Percentiles rank a stretch among this genome's conserved stretches.
Evolutionary conservation across 345 rosid species (phyloP).

Genomic region (Eucalyptus sp.): DNA sequence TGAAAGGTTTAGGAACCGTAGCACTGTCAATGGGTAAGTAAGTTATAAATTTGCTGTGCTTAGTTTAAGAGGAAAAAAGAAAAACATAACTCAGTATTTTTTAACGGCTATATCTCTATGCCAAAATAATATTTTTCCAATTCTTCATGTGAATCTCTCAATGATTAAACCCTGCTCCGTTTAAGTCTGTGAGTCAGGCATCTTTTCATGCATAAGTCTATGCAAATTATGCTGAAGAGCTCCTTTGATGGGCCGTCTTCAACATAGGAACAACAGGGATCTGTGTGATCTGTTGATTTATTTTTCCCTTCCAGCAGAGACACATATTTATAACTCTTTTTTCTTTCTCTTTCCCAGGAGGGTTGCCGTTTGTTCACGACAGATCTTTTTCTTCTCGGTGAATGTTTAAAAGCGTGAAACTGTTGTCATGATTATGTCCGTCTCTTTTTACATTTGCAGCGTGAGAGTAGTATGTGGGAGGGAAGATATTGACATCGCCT

Average conservation of each 20-base stretch:
- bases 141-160: background rate
- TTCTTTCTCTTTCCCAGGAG: too few relatives aligned
- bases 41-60: rapidly evolving
- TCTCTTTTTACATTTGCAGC: background rate
- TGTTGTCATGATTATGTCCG: too few relatives aligned
- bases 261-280: background rate
- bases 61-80: background rate
- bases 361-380: too few relatives aligned
- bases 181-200: background rate
- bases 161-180: too few relatives aligned
- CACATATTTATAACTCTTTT: background rate
- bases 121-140: background rate
- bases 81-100: background rate
- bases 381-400: background rate
- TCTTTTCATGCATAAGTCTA: background rate
- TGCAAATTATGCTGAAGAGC: background rate
- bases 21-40: background rate
- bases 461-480: conserved; percentile 74
- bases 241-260: background rate
- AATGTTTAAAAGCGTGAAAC: background rate
- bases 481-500: too few relatives aligned
- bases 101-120: rapidly evolving
- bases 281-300: background rate
- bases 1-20: too few relatives aligned
- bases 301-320: background rate